Conservation (phyloP, 31 red algal species). For the Odonthalia washingtoniensis region DNA sequence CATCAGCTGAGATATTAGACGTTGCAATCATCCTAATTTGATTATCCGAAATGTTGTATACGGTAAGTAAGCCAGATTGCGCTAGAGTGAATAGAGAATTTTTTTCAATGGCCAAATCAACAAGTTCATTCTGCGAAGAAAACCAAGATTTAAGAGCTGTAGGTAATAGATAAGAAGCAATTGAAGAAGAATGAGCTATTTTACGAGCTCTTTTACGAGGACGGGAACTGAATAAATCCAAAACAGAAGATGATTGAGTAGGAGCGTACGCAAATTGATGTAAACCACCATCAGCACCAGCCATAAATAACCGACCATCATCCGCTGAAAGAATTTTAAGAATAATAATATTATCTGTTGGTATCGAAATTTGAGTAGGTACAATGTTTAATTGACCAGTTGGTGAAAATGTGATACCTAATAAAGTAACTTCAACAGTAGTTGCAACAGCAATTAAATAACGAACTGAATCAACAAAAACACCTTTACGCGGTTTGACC, state of each 20-base stretch:
- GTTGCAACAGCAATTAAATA: constrained; percentile 87
- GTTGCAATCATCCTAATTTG: constrained; percentile 27
- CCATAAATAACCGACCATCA: constrained; percentile 93
- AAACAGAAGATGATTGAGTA: constrained; percentile 23
- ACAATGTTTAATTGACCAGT: constrained; percentile 64
- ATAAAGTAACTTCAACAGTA: constrained; percentile 78
- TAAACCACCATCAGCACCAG: constrained; percentile 84
- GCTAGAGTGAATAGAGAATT: constrained; percentile 77
- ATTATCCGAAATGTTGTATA: constrained; percentile 66
- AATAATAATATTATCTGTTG: constrained; percentile 86
- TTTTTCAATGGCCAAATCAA: constrained; percentile 79
- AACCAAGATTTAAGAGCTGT: constrained; percentile 66
- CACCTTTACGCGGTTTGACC: constrained; percentile 68
- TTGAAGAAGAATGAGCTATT: constrained; percentile 53
- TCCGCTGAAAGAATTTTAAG: constrained; percentile 68
- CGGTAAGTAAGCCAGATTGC: constrained; percentile 61
- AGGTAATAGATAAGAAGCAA: constrained; percentile 51
- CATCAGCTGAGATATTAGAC: constrained; percentile 60
- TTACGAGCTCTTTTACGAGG: constrained; percentile 68
- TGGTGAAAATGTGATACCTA: constrained; percentile 75
- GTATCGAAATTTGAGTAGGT: constrained; percentile 83
- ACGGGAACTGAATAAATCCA: constrained; percentile 51
- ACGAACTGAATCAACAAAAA: constrained; percentile 86
- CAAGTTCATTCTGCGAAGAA: constrained; percentile 67
- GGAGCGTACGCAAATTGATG: constrained; percentile 86